Base-by-base conservation (phyloP, 306 rosid genomes). In the Fragaria iinumae region DNA sequence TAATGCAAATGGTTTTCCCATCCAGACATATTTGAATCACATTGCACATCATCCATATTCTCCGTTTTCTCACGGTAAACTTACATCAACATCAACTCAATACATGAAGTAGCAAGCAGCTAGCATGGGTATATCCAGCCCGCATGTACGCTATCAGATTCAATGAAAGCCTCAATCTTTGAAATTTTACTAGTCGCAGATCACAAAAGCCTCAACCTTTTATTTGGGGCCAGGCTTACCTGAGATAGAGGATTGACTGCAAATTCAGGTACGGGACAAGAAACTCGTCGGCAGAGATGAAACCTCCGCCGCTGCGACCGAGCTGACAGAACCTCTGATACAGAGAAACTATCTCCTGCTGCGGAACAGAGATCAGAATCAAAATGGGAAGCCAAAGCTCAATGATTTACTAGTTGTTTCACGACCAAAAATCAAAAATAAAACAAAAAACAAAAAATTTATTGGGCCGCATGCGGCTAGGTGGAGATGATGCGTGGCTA, bases 231-330 rank as follows among this genome's bases (percentile, higher is more conserved):
- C 12, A 63, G 36, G 56, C 36, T 1, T 29, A 88, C 96, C 87
- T 89, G 91, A 77, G 93, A 91, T 76, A 91, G 92, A 80, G 97
- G 97, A 65, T 89, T 91, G 49, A 91, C 91, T 32, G 94, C 89
- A 85, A 91, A 89, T 87, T 91, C 94, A 9, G 97, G 97, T 6
- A 91, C 84, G 4, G 74, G 94, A 86, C 81, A 91, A 82, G 67
- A 32, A 91, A 91, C 77, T 91, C 97, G 62, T 91, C 94, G 21
- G 91, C 80, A 41, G 97, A 69, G 62, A 91, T 86, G 86, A 91
- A 91, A 69, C 97, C 94, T 21, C 90, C 85, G 67, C 87, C 84
- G 25, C 69, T 91, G 36, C 94, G 97, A 91, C 89, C 97, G 48
- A 89, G 97, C 73, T 89, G 97, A 27, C 94, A 91, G 73, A 91